Conservation (phyloP, 2,329 filamentous ascomycete species). For the Colletotrichum sp. region DNA sequence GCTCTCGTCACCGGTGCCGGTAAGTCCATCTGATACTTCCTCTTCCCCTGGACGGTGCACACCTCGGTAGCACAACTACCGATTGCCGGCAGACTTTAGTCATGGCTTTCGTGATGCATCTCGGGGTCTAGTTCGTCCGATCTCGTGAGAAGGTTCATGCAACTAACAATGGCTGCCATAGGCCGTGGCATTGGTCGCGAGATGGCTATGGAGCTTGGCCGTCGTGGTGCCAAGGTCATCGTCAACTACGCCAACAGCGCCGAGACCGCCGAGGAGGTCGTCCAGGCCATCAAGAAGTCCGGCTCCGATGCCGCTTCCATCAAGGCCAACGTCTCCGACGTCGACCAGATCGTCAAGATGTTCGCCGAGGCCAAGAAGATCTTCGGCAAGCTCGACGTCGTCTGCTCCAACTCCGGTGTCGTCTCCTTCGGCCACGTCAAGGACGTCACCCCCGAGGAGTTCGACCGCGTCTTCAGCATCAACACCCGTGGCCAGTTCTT, state of each 20-base stretch:
- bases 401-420: constrained; percentile 73
- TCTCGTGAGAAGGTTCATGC: background rate
- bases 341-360: constrained; percentile 65
- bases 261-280: constrained; percentile 58
- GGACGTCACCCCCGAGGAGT: constrained; percentile 73
- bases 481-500: constrained; percentile 76
- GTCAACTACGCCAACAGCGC: constrained; percentile 65
- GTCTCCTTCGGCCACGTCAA: constrained; percentile 72
- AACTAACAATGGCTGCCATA: constrained; percentile 18
- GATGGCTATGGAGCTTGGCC: constrained; percentile 62
- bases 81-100: background rate
- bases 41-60: background rate
- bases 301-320: constrained; percentile 68
- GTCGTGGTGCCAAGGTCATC: constrained; percentile 60
- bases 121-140: constrained; percentile 5
- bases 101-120: background rate
- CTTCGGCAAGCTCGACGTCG: constrained; percentile 73
- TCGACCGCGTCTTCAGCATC: constrained; percentile 72
- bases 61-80: no score
- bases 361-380: constrained; percentile 67
- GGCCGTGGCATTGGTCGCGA: constrained; percentile 64
- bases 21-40: constrained; percentile 27
- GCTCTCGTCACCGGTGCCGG: constrained; percentile 78
- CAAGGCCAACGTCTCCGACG: constrained; percentile 71
- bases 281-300: constrained; percentile 56